Conservation (phyloP, 768 basidiomycete species). For the Neoboletus brunneissimus region DNA sequence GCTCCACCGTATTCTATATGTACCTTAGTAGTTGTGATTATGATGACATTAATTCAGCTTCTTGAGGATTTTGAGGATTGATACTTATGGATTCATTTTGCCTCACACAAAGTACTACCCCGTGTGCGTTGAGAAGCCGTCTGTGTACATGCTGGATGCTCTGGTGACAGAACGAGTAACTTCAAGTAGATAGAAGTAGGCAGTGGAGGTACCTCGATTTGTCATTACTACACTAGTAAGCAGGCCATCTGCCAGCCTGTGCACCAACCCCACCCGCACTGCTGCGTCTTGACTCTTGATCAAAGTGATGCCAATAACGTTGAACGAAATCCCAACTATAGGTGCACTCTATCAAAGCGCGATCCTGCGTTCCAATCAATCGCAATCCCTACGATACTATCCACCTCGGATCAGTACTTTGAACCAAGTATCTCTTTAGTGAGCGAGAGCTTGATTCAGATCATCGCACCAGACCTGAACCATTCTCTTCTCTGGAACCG, state of each 20-base stretch:
- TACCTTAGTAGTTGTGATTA: constrained; percentile 8
- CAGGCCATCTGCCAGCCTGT: background rate
- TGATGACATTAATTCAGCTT: background rate
- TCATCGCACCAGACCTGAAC: background rate
- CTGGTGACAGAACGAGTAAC: too few relatives aligned
- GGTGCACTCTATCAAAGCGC: constrained; percentile 48
- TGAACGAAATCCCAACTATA: constrained; percentile 57
- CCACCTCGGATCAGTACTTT: constrained; percentile 39
- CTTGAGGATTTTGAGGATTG: background rate
- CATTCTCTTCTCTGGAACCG: background rate
- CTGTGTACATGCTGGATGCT: too few relatives aligned
- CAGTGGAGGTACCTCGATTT: too few relatives aligned
- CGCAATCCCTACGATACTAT: constrained; percentile 26
- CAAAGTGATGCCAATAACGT: constrained; percentile 16
- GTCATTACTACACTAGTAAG: too few relatives aligned
- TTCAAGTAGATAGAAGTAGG: too few relatives aligned
- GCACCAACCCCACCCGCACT: background rate
- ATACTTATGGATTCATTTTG: background rate
- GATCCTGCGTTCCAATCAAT: constrained; percentile 36
- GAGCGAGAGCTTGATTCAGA: constrained; percentile 31
- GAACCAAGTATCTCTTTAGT: constrained; percentile 68
- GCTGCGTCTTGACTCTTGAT: background rate
- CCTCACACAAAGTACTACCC: too few relatives aligned
- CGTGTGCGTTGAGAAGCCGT: too few relatives aligned
- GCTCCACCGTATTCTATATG: constrained; percentile 12